A percentile compares a stretch with the other conserved stretches of the same genome.
These are phyloP conservation scores for Clonostachys byssicola DNA, from an alignment of 2,329 filamentous ascomycete genomes.

Conservation along the genomic window DNA sequence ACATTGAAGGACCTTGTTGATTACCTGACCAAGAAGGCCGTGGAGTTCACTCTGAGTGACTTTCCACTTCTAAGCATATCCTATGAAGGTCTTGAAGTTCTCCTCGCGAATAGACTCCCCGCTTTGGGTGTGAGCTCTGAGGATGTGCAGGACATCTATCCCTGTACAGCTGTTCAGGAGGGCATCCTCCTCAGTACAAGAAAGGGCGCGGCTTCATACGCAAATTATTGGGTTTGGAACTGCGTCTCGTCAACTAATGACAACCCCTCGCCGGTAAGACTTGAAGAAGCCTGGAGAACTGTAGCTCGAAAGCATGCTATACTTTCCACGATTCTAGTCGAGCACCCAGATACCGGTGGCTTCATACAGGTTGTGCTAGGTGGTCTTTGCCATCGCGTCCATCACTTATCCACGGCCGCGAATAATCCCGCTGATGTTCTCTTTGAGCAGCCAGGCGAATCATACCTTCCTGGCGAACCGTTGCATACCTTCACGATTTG, in stretches of 20 bases:
- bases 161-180: slow-evolving; percentile 28
- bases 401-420: slow-evolving; percentile 14
- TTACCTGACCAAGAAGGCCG: slow-evolving; percentile 25
- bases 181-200: slow-evolving; percentile 28
- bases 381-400: not conserved
- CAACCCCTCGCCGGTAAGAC: not conserved
- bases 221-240: slow-evolving; percentile 13
- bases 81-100: slow-evolving; percentile 29
- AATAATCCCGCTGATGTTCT: slow-evolving; percentile 8
- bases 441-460: slow-evolving; percentile 5
- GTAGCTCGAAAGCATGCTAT: slow-evolving; percentile 3
- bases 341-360: slow-evolving; percentile 15
- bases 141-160: slow-evolving; percentile 26
- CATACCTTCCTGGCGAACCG: slow-evolving; percentile 3
- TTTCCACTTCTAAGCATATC: slow-evolving; percentile 34
- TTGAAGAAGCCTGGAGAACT: slow-evolving; percentile 4
- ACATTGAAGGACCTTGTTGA: slow-evolving; percentile 32
- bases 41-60: slow-evolving; percentile 35
- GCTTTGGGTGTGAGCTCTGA: slow-evolving; percentile 20
- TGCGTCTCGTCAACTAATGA: slow-evolving; percentile 5
- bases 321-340: slow-evolving; percentile 8
- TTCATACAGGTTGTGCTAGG: slow-evolving; percentile 21
- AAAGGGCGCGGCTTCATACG: slow-evolving; percentile 22
- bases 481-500: slow-evolving; percentile 17
- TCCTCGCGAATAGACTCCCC: slow-evolving; percentile 29